Conservation (phyloP, 805 yeast species). For the Citeromyces nyonsensis region DNA sequence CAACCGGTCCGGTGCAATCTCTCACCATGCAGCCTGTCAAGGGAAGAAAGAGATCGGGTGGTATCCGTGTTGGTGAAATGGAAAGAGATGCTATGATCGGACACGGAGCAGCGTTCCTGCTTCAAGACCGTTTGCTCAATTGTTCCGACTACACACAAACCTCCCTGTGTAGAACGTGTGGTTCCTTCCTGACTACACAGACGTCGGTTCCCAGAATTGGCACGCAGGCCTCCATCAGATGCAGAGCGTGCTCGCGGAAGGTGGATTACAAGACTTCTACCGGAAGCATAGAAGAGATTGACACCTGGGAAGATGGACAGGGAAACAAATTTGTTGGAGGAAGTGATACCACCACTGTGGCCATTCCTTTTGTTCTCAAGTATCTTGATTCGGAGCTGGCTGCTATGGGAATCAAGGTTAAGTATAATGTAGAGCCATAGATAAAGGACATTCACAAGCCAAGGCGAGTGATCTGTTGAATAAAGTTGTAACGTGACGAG, state of each 20-base stretch:
- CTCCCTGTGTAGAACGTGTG: constrained; percentile 82
- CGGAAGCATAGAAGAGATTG: constrained; percentile 46
- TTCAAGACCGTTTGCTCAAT: constrained; percentile 89
- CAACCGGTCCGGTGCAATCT: constrained; percentile 95
- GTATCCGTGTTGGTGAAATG: constrained; percentile 99
- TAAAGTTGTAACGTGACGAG: not conserved
- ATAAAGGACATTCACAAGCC: constrained; percentile 5
- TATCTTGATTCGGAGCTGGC: constrained; percentile 89
- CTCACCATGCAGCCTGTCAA: constrained; percentile 98
- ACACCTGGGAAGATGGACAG: constrained; percentile 94
- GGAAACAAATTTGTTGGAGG: constrained; percentile 91
- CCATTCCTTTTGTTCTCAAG: constrained; percentile 91
- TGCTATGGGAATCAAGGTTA: constrained; percentile 95
- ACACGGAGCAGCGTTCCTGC: constrained; percentile 89
- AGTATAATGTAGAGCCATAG: constrained; percentile 68
- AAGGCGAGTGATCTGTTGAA: not conserved
- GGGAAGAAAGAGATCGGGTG: constrained; percentile 97
- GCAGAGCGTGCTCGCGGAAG: constrained; percentile 80
- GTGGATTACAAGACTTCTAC: constrained; percentile 36
- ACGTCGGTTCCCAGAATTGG: constrained; percentile 87
- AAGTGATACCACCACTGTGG: constrained; percentile 84
- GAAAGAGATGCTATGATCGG: constrained; percentile 98
- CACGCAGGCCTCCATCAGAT: constrained; percentile 56
- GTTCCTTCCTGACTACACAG: constrained; percentile 82
- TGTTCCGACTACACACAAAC: constrained; percentile 94